Evolutionary conservation across 2,329 filamentous ascomycete genomes (phyloP), one percentile per base, ranked within the genome.

Genomic region (Emmonsia crescens): DNA sequence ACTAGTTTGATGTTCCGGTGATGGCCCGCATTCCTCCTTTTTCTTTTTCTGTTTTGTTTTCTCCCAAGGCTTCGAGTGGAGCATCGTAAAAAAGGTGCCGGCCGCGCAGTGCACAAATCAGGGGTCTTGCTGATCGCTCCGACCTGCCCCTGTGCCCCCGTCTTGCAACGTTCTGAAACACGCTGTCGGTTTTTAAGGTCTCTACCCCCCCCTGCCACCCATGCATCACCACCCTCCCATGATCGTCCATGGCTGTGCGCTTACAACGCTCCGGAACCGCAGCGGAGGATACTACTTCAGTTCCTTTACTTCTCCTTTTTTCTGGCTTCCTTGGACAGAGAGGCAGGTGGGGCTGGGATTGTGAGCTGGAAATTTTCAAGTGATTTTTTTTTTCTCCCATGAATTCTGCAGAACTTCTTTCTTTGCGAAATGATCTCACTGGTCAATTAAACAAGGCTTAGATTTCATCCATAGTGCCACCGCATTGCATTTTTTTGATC

Each of bases 81-180:
- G 42, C 42, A 44, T 44, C 42, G 42, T 44, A n/a, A n/a, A 27
- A 27, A 16, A 48, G 10, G 44, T 10, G 44, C 21, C 44, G 10
- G 21, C 3, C 44, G 2, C 8, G 10, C 3, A 27, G n/a, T 14
- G n/a, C 52, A 38, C 38, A 46, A 46, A 48, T 49, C 57, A 36
- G 42, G 57, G 57, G 46, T 51, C 48, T 54, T 29, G 58, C 48
- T 21, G 58, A 60, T 60, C 58, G 58, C 48, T 14, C 33, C 58
- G 31, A 52, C 44, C 21, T 60, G 54, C 58, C 48, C 48, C 58
- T 42, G 44, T 46, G 10, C 29, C 44, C 44, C 44, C 57, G 3
- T 38, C 36, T 6, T 21, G 42, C 19, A 21, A 21, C 9, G 24
- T 52, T 21, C 48, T 60, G 59, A 60, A 60, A 60, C 59, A 42